A percentile compares a stretch with the other conserved stretches of the same genome.
Conservation (phyloP, 1,284 basidiomycete species). For the Moesziomyces globuligerus region DNA sequence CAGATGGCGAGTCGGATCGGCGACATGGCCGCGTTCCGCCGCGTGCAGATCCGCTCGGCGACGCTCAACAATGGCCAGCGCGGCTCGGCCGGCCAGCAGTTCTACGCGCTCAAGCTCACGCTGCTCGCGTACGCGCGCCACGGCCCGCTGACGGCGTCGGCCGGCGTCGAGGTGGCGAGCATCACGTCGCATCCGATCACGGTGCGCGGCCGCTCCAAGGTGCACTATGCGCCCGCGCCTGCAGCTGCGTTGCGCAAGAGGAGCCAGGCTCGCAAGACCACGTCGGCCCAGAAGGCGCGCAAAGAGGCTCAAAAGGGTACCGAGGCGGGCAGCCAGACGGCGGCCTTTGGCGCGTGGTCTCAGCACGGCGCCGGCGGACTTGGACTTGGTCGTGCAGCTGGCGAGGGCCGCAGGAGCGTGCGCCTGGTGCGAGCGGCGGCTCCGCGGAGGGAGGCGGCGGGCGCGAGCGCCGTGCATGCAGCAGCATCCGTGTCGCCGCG, state of each 20-base stretch:
- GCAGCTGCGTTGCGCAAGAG: not conserved
- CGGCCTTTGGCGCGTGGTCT: too few species aligned
- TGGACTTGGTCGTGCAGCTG: too few species aligned
- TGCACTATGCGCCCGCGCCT: conserved; percentile 26
- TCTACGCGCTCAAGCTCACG: conserved; percentile 44
- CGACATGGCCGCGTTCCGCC: conserved; percentile 33
- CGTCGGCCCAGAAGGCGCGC: too few species aligned
- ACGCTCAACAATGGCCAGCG: conserved; percentile 50
- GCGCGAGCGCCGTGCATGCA: conserved; percentile 8
- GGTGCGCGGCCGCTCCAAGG: conserved; percentile 41
- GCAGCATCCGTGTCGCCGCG: not conserved
- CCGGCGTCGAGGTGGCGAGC: conserved; percentile 28
- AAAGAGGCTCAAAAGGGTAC: too few species aligned
- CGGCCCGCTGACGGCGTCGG: not conserved
- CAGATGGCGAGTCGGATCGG: conserved; percentile 11
- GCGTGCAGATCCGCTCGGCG: conserved; percentile 47
- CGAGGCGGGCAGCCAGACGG: too few species aligned
- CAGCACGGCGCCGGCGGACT: too few species aligned
- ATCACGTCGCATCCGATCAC: conserved; percentile 37
- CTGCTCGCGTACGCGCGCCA: conserved; percentile 24
- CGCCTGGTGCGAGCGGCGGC: conserved; percentile 7
- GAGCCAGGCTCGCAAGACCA: not conserved
- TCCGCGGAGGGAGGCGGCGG: too few species aligned
- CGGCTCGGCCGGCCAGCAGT: conserved; percentile 41
- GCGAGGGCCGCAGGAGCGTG: conserved; percentile 12